Base-by-base conservation (phyloP, 139 green algal species). In the Micromonas pusilla region DNA sequence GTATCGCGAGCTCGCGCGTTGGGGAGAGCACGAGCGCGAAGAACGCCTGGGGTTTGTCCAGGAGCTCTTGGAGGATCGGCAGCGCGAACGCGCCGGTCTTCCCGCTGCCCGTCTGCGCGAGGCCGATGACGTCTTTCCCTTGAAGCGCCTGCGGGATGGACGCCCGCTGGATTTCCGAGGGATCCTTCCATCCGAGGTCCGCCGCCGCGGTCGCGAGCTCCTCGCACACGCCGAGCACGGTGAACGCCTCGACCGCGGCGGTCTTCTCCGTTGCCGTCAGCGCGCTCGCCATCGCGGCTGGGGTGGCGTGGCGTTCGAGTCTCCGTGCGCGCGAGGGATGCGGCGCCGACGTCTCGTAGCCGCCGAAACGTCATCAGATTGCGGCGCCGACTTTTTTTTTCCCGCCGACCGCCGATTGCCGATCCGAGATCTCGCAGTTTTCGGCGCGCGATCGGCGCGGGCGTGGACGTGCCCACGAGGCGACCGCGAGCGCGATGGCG, bases 51-150 rank as follows among this genome's bases (percentile, higher is more conserved):
- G 92, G 93, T 79, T 92, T 93, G 76, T 97, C 90, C 77, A 98
- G 83, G 19, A 98, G 87, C 3, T 80, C 80, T 82, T 99, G 91
- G 34, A 99, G 86, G 77, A 99, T 96, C 72, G 95, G 95, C 36
- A 99, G 79, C 28, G 91, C 91, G 83, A 99, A 99, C 30, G 95
- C 95, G 26, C 91, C 95, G 13, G 96, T 99, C 85, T 99, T 99
- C 31, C 96, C 96, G 19, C 86, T 94, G 13, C 96, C 96, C 19
- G 96, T 99, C 82, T 99, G 96, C 53, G 96, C 96, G 28, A 99
- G 88, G 2, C 93, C 96, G 76, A 99, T 98, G 26, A 99, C 88
- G 80, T 99, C 96, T 52, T 92, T 87, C 53, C 90, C 92, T 94
- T 87, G 52, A n/a, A 97, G 73, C 60, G 95, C 79, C n/a, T 90